Conservation (phyloP, 495 filamentous ascomycete species). For the Symbiotaphrina buchneri region DNA sequence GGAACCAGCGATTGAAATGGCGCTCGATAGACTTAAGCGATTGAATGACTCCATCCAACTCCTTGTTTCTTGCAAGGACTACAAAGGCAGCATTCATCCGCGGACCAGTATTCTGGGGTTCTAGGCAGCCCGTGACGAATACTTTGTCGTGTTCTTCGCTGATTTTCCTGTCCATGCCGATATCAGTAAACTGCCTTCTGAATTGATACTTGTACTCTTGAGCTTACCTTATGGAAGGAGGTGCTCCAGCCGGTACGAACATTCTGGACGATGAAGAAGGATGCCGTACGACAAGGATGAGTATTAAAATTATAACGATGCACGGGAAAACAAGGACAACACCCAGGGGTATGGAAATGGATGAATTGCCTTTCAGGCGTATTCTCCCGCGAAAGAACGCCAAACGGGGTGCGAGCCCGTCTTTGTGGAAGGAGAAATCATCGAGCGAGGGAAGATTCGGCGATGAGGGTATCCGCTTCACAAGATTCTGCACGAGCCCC, state of each 20-base stretch:
- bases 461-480: conserved; percentile 38
- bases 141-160: conserved; percentile 94
- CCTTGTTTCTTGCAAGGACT: conserved; percentile 89
- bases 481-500: conserved; percentile 39
- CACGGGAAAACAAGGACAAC: conserved; percentile 84
- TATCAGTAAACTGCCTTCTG: neutral
- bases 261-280: conserved; percentile 63
- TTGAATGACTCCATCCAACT: conserved; percentile 85
- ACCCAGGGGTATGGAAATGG: conserved; percentile 81
- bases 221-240: conserved; percentile 72
- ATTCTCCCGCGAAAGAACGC: conserved; percentile 77
- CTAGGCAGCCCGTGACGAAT: conserved; percentile 74
- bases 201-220: neutral
- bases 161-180: conserved; percentile 49
- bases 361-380: conserved; percentile 82
- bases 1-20: conserved; percentile 98
- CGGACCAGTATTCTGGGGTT: conserved; percentile 39
- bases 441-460: conserved; percentile 34
- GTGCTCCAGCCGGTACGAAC: conserved; percentile 73
- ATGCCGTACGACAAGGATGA: conserved; percentile 77
- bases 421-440: conserved; percentile 30
- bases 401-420: conserved; percentile 31
- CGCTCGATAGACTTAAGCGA: conserved; percentile 95
- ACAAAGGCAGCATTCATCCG: conserved; percentile 90
- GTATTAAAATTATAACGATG: conserved; percentile 76